Conservation (phyloP, 805 yeast genomes). For the Lipomyces kockii region DNA sequence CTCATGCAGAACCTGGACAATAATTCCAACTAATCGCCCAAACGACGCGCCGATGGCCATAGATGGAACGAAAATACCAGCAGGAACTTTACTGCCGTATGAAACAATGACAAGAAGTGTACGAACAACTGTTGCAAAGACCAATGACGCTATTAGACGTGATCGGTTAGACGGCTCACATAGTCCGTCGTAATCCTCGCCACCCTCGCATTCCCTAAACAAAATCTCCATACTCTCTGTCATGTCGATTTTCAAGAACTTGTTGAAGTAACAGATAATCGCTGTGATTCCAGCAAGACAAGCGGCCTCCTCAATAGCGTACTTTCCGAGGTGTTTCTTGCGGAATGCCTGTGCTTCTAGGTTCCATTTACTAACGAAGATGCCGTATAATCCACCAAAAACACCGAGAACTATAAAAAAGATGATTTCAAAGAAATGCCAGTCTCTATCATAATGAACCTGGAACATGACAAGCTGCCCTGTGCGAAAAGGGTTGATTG, state of each 20-base stretch:
- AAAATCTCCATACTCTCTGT: slow-evolving; percentile 90
- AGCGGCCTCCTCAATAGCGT: slow-evolving; percentile 73
- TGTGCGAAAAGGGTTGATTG: slow-evolving; percentile 87
- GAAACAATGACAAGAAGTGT: slow-evolving; percentile 76
- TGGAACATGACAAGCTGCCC: slow-evolving; percentile 94
- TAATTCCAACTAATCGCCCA: slow-evolving; percentile 81
- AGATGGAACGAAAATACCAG: slow-evolving; percentile 95
- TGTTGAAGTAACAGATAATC: slow-evolving; percentile 78
- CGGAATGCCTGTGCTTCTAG: slow-evolving; percentile 46
- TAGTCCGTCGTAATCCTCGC: slow-evolving; percentile 48
- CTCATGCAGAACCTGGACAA: slow-evolving; percentile 60
- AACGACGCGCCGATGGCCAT: slow-evolving; percentile 97
- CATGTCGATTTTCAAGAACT: slow-evolving; percentile 85
- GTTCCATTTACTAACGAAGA: slow-evolving; percentile 47
- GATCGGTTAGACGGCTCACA: slow-evolving; percentile 36
- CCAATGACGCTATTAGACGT: slow-evolving; percentile 56
- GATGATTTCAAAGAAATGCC: slow-evolving; percentile 88
- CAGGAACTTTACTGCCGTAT: slow-evolving; percentile 92
- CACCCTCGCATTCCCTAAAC: slow-evolving; percentile 76
- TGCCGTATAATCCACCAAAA: slow-evolving; percentile 90
- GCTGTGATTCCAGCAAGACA: slow-evolving; percentile 72
- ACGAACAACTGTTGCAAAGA: slow-evolving; percentile 73
- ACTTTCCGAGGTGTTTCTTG: slow-evolving; percentile 52
- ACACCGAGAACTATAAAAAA: slow-evolving; percentile 77
- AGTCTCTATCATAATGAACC: slow-evolving; percentile 81